These are phyloP conservation scores for Phytophthora chlamydospora DNA, from an alignment of 352 stramenopile genomes.

Conservation along the genomic window DNA sequence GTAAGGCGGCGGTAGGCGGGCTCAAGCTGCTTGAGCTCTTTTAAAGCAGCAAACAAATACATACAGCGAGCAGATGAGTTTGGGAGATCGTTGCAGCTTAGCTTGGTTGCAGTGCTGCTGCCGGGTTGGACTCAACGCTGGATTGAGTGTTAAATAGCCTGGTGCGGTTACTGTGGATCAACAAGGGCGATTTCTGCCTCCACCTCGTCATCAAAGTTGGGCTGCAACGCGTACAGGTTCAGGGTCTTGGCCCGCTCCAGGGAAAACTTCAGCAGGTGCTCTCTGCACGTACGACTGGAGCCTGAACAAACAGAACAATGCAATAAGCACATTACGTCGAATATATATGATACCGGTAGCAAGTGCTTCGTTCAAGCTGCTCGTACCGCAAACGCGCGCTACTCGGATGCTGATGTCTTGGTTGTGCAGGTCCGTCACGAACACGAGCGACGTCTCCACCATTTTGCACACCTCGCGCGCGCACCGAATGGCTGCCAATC, in stretches of 20 bases:
- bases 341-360: neutral
- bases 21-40: conserved; percentile 19
- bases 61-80: conserved; percentile 23
- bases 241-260: conserved; percentile 52
- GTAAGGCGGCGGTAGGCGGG: conserved; percentile 13
- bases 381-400: conserved; percentile 69
- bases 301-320: conserved; percentile 33
- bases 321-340: conserved; percentile 1
- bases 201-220: conserved; percentile 49
- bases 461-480: conserved; percentile 74
- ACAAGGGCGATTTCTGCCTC: conserved; percentile 58
- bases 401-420: conserved; percentile 73
- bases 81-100: conserved; percentile 8
- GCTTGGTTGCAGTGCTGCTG: neutral
- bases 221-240: conserved; percentile 42
- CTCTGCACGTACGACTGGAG: conserved; percentile 56
- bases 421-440: conserved; percentile 64
- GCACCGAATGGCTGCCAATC: conserved; percentile 63
- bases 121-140: neutral
- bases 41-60: conserved; percentile 24
- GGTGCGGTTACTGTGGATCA: conserved; percentile 45
- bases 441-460: conserved; percentile 76
- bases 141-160: conserved; percentile 34
- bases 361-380: neutral
- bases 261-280: conserved; percentile 59